Evolutionary conservation across 805 yeast genomes (phyloP).

Genomic region (Saccharomycopsis fodiens): DNA sequence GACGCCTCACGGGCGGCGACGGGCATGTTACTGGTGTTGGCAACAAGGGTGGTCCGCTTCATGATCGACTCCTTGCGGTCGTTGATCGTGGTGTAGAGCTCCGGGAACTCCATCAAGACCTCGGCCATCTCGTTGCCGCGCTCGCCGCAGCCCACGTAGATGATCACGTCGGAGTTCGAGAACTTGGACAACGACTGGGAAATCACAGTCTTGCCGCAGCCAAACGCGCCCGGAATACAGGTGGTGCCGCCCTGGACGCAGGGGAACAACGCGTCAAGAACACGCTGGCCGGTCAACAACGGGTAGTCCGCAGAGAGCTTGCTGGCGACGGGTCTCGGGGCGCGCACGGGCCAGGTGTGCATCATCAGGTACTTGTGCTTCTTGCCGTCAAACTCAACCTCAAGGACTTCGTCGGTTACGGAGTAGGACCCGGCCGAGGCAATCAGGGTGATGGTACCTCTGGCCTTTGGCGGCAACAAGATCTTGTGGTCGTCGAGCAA

Average conservation of each 20-base stretch:
- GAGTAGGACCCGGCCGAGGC: constrained; percentile 88
- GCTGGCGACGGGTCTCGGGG: constrained; percentile 97
- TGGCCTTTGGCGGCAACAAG: constrained; percentile 93
- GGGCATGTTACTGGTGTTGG: constrained; percentile 99
- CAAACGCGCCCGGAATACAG: constrained; percentile 99
- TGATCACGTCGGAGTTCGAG: constrained; percentile 94
- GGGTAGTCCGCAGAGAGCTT: constrained; percentile 92
- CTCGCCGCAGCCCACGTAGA: constrained; percentile 95
- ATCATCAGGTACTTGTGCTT: constrained; percentile 79
- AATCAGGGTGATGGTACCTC: constrained; percentile 90
- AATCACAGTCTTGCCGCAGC: constrained; percentile 98
- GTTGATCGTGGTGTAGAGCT: constrained; percentile 78
- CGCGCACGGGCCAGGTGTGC: constrained; percentile 99
- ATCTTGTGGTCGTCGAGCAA: constrained; percentile 88
- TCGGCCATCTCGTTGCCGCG: constrained; percentile 99
- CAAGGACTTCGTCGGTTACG: constrained; percentile 83
- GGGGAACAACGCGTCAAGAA: constrained; percentile 93
- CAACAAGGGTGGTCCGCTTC: constrained; percentile 98
- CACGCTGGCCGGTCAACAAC: constrained; percentile 97
- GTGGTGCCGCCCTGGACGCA: constrained; percentile 99
- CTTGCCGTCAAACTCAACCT: constrained; percentile 90
- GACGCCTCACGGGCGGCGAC: constrained; percentile 99
- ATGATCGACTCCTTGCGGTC: constrained; percentile 97
- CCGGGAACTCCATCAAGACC: constrained; percentile 99
- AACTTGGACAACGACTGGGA: constrained; percentile 95